Evolutionary conservation across 768 basidiomycete species (phyloP).

Genomic region (Mycena amicta): DNA sequence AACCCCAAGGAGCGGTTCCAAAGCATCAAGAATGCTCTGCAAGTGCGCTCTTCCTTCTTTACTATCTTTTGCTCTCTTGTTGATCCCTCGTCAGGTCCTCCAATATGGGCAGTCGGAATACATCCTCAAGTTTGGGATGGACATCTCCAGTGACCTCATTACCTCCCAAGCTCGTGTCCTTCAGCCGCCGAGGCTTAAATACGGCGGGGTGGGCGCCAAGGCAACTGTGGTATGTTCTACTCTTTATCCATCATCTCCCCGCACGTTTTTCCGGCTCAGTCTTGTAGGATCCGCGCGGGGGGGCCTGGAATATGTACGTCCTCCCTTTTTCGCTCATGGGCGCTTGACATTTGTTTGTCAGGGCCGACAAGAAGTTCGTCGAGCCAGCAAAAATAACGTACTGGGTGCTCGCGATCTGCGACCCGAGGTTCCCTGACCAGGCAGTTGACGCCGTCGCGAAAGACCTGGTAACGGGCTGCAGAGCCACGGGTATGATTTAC

Average conservation of each 20-base stretch:
- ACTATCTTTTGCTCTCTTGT: neutral
- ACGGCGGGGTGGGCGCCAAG: conserved; percentile 45
- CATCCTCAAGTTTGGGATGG: conserved; percentile 45
- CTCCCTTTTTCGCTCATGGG: neutral
- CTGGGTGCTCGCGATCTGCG: conserved; percentile 71
- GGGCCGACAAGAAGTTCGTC: conserved; percentile 70
- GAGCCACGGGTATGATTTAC: conserved; percentile 57
- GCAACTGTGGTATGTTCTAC: conserved; percentile 45
- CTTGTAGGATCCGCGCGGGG: conserved; percentile 58
- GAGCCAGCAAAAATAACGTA: conserved; percentile 49
- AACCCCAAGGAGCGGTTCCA: conserved; percentile 58
- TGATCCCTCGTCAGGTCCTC: no score
- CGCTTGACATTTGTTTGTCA: conserved; percentile 33
- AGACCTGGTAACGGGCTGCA: conserved; percentile 50
- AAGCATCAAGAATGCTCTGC: conserved; percentile 56
- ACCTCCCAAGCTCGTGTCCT: conserved; percentile 52
- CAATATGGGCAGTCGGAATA: conserved; percentile 46
- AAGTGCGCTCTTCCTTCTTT: conserved; percentile 36
- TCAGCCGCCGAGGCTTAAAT: conserved; percentile 49
- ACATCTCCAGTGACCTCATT: conserved; percentile 36
- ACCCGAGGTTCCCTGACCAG: conserved; percentile 57
- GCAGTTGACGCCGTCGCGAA: conserved; percentile 53
- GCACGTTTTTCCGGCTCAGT: no score
- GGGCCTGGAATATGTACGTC: conserved; percentile 73
- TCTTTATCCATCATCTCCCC: neutral